Evolutionary conservation across 805 yeast genomes (phyloP).

Genomic region (Pichia occidentalis): DNA sequence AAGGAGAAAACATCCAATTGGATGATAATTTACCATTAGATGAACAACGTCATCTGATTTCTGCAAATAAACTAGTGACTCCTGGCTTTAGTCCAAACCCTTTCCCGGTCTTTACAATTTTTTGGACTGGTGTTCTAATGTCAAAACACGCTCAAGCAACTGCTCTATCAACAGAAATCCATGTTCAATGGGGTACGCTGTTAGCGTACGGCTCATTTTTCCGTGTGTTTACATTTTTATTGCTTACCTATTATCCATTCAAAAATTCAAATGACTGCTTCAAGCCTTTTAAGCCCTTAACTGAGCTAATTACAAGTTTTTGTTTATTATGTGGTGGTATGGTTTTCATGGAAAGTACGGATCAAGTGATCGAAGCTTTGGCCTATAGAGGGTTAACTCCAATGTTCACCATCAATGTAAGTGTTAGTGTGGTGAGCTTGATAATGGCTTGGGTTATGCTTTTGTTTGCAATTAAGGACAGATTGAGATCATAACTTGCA

Average conservation of each 20-base stretch:
- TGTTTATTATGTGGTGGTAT: conserved; percentile 82
- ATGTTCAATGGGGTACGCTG: conserved; percentile 88
- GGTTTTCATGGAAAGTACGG: conserved; percentile 87
- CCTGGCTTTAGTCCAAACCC: conserved; percentile 91
- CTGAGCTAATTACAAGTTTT: conserved; percentile 77
- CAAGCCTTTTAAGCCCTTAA: conserved; percentile 67
- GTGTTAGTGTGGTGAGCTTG: conserved; percentile 71
- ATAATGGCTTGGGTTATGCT: conserved; percentile 86
- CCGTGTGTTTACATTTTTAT: conserved; percentile 56
- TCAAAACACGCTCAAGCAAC: conserved; percentile 90
- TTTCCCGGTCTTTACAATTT: conserved; percentile 86
- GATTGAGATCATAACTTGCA: conserved; percentile 30
- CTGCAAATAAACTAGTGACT: conserved; percentile 26
- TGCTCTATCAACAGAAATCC: conserved; percentile 67
- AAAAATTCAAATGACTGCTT: conserved; percentile 22
- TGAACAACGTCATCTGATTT: conserved; percentile 10
- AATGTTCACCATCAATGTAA: conserved; percentile 87
- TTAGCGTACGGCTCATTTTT: conserved; percentile 77
- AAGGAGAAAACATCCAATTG: conserved; percentile 3
- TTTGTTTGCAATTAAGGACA: conserved; percentile 55
- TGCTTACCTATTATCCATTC: conserved; percentile 42
- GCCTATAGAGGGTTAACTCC: conserved; percentile 76
- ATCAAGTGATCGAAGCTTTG: conserved; percentile 74
- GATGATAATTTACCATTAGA: conserved; percentile 15
- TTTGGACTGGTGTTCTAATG: conserved; percentile 96